phyloP scores from a whole-genome alignment of 78 protist genomes.

The Speleostelium caveatum region DNA sequence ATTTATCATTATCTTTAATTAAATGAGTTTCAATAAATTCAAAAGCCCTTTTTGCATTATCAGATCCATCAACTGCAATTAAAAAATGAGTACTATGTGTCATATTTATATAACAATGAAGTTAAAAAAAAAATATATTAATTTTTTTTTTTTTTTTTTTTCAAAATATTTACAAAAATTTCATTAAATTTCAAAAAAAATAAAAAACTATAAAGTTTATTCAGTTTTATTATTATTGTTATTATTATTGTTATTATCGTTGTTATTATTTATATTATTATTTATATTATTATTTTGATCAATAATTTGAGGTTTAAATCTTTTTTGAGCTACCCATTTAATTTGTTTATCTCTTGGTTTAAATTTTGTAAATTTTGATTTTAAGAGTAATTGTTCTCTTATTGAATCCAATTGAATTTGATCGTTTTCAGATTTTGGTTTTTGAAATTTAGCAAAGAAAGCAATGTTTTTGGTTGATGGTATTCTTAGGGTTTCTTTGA shows the following conservation, averaged over 20 bases:
- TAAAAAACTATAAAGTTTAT: no score
- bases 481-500: slow-evolving; percentile 65
- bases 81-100: not conserved
- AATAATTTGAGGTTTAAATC: slow-evolving; percentile 50
- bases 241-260: slow-evolving; percentile 6
- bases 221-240: no score
- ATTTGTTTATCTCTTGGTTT: slow-evolving; percentile 45
- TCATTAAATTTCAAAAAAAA: no score
- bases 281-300: slow-evolving; percentile 4
- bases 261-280: slow-evolving; percentile 4
- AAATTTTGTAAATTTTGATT: slow-evolving; percentile 45
- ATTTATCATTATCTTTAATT: not conserved
- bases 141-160: no score
- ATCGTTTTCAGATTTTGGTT: not conserved
- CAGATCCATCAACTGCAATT: slow-evolving; percentile 15
- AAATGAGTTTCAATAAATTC: not conserved
- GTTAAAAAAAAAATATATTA: not conserved
- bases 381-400: slow-evolving; percentile 6
- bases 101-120: not conserved
- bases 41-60: not conserved
- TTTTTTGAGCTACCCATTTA: slow-evolving; percentile 68
- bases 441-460: slow-evolving; percentile 32
- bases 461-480: slow-evolving; percentile 81
- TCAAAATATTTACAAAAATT: no score
- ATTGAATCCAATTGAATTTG: not conserved